Conservation (phyloP, 805 yeast genomes). For the Saccharomycopsis javanensis region DNA sequence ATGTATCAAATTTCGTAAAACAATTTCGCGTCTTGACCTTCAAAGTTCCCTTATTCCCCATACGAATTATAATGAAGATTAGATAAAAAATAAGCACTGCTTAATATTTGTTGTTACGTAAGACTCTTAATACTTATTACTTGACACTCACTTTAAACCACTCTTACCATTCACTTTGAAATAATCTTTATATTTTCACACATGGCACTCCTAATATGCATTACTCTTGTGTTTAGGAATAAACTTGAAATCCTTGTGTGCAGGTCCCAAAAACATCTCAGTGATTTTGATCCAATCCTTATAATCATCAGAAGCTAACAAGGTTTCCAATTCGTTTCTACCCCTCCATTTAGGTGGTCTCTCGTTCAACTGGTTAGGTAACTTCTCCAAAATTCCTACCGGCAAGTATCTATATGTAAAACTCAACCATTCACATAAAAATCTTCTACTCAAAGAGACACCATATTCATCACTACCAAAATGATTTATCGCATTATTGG, state of each 20-base stretch:
- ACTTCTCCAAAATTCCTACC: slow-evolving; percentile 78
- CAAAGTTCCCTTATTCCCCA: no score
- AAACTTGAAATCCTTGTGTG: slow-evolving; percentile 63
- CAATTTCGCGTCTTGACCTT: no score
- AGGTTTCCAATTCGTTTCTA: slow-evolving; percentile 83
- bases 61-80: no score
- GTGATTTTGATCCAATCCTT: slow-evolving; percentile 93
- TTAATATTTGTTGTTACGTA: no score
- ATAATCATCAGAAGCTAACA: slow-evolving; percentile 76
- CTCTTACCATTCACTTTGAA: no score
- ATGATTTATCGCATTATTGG: slow-evolving; percentile 79
- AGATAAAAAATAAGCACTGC: no score
- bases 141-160: no score
- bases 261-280: slow-evolving; percentile 91
- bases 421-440: slow-evolving; percentile 86
- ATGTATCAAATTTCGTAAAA: no score
- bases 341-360: slow-evolving; percentile 93
- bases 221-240: slow-evolving; percentile 94
- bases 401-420: slow-evolving; percentile 94
- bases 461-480: slow-evolving; percentile 99
- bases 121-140: no score
- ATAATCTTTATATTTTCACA: not conserved
- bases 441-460: slow-evolving; percentile 76
- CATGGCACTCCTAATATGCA: slow-evolving; percentile 38
- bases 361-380: slow-evolving; percentile 84